Base-by-base conservation (phyloP, 176 grass and related monocot species). In the Musa itinerans region DNA sequence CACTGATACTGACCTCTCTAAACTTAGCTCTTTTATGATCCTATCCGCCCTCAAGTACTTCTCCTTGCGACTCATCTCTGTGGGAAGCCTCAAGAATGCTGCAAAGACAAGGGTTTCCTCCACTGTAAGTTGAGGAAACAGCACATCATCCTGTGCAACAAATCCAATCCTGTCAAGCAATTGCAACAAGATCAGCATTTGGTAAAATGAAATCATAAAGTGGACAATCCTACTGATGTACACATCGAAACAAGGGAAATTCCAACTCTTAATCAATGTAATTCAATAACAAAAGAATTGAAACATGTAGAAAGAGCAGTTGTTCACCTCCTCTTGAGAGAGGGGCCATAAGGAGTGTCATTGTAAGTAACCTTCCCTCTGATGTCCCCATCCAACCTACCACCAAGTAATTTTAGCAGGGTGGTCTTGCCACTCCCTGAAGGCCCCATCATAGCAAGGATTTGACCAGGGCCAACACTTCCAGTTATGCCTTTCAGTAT, bases 391-490 rank as follows among this genome's bases (percentile, higher is more conserved):
- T 87, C 85, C 82, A 83, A 73, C 76, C 92, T 88, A 50, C 92
- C 89, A 16, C 89, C 92, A 11, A 96, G 84, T 79, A 89, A 83
- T 84, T 96, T 92, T 52, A 96, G 81, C 79, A 92, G 58, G 70
- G 92, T 96, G 74, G 89, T 96, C 85, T 96, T 96, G 68, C 89
- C 92, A n/a, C 92, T 96, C 69, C 92, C 89, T 50, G 92, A 92
- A 10, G 92, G 92, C 20, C 92, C 92, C 92, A 96, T 92, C 53
- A 96, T 79, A 11, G 92, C 92, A 55, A 96, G 76, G 81, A 96
- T 90, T 81, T 96, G 85, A 57, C 89, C 93, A 51, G 93, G 85
- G 17, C 89, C 83, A 11, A 96, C 89, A 65, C 82, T 96, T 64
- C 93, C 93, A 9, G 85, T 79, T 52, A 96, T 85, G 74, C 89